Evolutionary conservation across 2,329 filamentous ascomycete species (phyloP).

Genomic region (Claviceps sp.): DNA sequence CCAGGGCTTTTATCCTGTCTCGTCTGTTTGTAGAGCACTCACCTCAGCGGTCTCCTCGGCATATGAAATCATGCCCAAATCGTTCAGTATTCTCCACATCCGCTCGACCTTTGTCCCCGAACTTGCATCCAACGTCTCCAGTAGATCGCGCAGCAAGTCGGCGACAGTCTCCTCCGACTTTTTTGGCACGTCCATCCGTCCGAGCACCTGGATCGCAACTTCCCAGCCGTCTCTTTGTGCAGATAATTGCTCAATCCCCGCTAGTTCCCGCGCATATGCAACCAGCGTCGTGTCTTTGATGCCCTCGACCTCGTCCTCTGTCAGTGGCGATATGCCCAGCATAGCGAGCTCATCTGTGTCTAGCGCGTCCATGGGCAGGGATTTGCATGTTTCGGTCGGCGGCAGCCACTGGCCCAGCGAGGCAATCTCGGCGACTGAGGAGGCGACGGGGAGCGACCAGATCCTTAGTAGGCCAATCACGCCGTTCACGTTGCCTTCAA

Average conservation of each 20-base stretch:
- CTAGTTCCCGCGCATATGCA: slow-evolving; percentile 58
- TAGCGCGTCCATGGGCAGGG: slow-evolving; percentile 49
- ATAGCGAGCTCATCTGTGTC: slow-evolving; percentile 79
- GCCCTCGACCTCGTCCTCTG: slow-evolving; percentile 46
- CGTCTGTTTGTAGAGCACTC: slow-evolving; percentile 18
- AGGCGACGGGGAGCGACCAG: slow-evolving; percentile 71
- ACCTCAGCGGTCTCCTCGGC: slow-evolving; percentile 76
- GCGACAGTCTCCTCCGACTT: slow-evolving; percentile 62
- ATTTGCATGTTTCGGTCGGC: slow-evolving; percentile 21
- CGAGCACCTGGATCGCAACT: slow-evolving; percentile 69
- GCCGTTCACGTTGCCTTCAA: slow-evolving; percentile 70
- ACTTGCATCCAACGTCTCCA: slow-evolving; percentile 49
- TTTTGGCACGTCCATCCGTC: slow-evolving; percentile 61
- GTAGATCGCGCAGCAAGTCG: slow-evolving; percentile 52
- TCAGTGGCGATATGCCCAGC: slow-evolving; percentile 50
- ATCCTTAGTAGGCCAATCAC: slow-evolving; percentile 59
- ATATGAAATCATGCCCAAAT: slow-evolving; percentile 65
- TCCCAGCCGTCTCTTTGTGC: slow-evolving; percentile 67
- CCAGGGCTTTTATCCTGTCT: too few species aligned
- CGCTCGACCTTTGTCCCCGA: slow-evolving; percentile 65
- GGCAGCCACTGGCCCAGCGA: slow-evolving; percentile 76
- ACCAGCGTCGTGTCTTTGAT: slow-evolving; percentile 70
- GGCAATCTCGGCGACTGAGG: slow-evolving; percentile 71
- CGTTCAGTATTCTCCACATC: slow-evolving; percentile 64
- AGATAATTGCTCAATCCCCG: slow-evolving; percentile 39